Base-by-base conservation (phyloP, 1,284 basidiomycete genomes). In the Rhodotorula glutinis region DNA sequence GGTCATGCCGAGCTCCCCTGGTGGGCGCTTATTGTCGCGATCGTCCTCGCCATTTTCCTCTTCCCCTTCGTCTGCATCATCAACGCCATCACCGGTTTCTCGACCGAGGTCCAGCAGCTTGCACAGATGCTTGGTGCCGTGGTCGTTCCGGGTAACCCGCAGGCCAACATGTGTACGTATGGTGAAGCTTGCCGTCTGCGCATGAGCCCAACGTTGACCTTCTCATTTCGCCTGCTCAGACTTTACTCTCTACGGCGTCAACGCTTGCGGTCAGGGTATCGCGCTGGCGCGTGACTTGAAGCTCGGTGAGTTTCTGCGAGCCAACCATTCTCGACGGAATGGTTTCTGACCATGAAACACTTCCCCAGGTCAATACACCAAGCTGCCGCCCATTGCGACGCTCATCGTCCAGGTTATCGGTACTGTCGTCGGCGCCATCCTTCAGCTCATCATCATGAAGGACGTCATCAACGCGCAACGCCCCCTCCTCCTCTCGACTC, bases 371-470 rank as follows among this genome's bases (percentile, higher is more conserved):
- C 87, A 89, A 75, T 89, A 90, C 78, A 85, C 87, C 71, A 89
- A 90, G 80, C 83, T 90, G 59, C 87, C 88, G 38, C 88, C 89
- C 33, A 83, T 87, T 1, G 80, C 83, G 53, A 87, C 87, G 80
- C 88, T 89, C 77, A 72, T 84, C 38, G 83, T 86, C 7, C 88
- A 89, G 75, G 77, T 87, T 25, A 84, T 85, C 79, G 87, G 86
- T 8, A 85, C 86, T 9, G 80, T 87, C 55, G 80, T 88, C 74
- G 86, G 86, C 62, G 74, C 81, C 70, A 76, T 82, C 60, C 66
- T 78, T 16, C 78, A 78, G 62, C 74, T 76, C 62, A 69, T 75
- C 51, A 83, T 86, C 65, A 86, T 86, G 85, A 77, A 82, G 40
- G 62, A 65, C 14, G 79, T 87, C 55, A 82, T 86, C 29, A 79